Evolutionary conservation across 2,329 filamentous ascomycete genomes (phyloP).

Genomic region (Aspergillus sergii): DNA sequence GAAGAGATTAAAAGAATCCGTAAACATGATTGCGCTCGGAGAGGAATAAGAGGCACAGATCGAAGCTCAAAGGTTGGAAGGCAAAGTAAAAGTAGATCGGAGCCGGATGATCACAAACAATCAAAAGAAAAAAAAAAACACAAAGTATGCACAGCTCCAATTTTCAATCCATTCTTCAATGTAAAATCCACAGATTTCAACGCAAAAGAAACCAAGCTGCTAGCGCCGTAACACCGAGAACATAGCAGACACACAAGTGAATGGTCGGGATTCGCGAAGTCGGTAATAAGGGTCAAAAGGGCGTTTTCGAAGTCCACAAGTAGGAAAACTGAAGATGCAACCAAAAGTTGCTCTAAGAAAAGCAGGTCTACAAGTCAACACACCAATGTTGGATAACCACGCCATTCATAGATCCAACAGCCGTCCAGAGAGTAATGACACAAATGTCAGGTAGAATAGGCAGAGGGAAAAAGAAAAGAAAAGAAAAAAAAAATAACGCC

Average conservation of each 20-base stretch:
- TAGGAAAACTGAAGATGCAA: conserved; percentile 15
- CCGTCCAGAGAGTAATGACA: conserved; percentile 21
- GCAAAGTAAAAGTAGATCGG: conserved; percentile 26
- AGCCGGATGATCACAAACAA: conserved; percentile 16
- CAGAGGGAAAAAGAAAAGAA: not conserved
- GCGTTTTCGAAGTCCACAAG: not conserved
- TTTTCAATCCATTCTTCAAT: conserved; percentile 15
- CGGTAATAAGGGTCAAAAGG: not conserved
- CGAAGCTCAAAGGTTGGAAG: conserved; percentile 18
- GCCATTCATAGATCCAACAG: conserved; percentile 26
- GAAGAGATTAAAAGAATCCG: conserved; percentile 14
- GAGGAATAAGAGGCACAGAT: conserved; percentile 15
- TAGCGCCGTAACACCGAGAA: conserved; percentile 25
- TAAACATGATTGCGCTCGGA: conserved; percentile 15
- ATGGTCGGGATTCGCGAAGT: conserved; percentile 1
- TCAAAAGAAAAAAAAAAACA: not conserved
- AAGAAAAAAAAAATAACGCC: conserved; percentile 28
- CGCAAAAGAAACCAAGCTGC: conserved; percentile 17
- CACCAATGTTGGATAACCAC: conserved; percentile 25
- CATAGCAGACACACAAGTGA: conserved; percentile 16
- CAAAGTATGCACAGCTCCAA: conserved; percentile 14
- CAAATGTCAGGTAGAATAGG: not conserved
- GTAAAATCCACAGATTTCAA: conserved; percentile 18
- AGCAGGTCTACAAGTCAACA: conserved; percentile 26
- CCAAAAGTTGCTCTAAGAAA: conserved; percentile 26